Evolutionary conservation across 352 stramenopile genomes (phyloP), one percentile per base, ranked within the genome.

Genomic region (Pythium myriotylum): DNA sequence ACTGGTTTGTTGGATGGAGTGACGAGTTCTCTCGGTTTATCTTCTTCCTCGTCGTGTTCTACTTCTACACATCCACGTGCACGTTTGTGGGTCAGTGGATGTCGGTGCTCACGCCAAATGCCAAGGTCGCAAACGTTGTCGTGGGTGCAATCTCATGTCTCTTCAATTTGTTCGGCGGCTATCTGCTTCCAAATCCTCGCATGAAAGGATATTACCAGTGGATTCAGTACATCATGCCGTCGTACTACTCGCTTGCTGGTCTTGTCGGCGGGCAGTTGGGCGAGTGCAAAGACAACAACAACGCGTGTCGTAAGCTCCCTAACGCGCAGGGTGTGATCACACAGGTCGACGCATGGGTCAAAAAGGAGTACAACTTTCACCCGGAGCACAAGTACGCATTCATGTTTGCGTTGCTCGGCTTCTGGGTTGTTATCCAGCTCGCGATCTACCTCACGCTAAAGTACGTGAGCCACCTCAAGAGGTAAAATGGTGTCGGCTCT

Each of bases 41-140:
- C 53, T 88, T 86, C 64, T 61, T 68, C 43, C 19, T 74, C n/a
- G 51, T 59, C 1, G 27, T 65, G 4, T 77, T 77, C 54, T 88
- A 74, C 78, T 43, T 86, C 4, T 88, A 86, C 70, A 86, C 79
- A 4, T 85, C 79, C 13, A 68, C 62, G 0, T 89, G 79, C 39
- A 89, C 79, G 47, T 89, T 85, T 48, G 56, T 86, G 10, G 81
- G 82, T 1, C 82, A 91, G 60, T 91, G 79, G 77, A 91, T 91
- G 82, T 75, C 79, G 19, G 81, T 72, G 20, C 57, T 91, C 54
- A 88, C 72, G 68, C 81, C 81, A 5, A 91, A 89, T 57, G 65
- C 77, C 48, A 91, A 91, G 75, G 82, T 91, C 52, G 82, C 79
- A 19, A 91, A 89, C 52, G 82, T 91, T 3, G 82, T 79, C 3